These are phyloP conservation scores for Wickerhamomyces sp. DNA, from an alignment of 1,139 yeast species.

Conservation along the genomic window DNA sequence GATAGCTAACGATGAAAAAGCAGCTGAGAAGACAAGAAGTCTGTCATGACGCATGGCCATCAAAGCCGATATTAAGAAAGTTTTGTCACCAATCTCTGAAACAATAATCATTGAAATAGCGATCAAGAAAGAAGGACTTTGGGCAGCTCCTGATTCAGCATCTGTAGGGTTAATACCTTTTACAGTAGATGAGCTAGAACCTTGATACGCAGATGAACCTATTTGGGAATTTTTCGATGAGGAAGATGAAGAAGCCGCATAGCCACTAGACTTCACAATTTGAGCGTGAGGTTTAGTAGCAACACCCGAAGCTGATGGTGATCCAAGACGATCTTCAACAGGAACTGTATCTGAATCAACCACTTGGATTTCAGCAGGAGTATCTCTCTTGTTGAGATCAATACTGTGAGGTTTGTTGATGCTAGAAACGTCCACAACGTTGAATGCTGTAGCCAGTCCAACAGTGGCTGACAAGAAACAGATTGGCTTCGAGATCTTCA, in stretches of 20 bases:
- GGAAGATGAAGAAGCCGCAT: not conserved
- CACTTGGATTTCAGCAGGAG: constrained; percentile 17
- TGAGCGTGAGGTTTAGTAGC: not conserved
- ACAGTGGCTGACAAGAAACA: not conserved
- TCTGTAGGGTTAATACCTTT: not conserved
- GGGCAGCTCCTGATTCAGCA: constrained; percentile 3
- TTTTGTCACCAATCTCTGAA: constrained; percentile 95
- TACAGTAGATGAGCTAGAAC: not conserved
- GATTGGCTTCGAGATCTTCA: not conserved
- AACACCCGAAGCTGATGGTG: not conserved
- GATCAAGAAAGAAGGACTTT: constrained; percentile 48
- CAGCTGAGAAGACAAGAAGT: constrained; percentile 77
- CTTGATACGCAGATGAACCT: not conserved
- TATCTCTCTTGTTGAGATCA: constrained; percentile 11
- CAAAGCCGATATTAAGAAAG: constrained; percentile 91
- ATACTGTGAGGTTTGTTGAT: constrained; percentile 4
- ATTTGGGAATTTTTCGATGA: not conserved
- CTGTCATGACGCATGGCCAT: constrained; percentile 97
- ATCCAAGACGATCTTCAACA: constrained; percentile 7
- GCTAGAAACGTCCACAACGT: not conserved
- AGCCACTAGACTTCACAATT: not conserved
- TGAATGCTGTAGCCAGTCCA: not conserved
- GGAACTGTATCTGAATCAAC: constrained; percentile 15
- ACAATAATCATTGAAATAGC: constrained; percentile 83
- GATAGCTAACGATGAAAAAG: constrained; percentile 77